Base-by-base conservation (phyloP, 1,139 yeast species). In the Citeromyces hawaiiensis region DNA sequence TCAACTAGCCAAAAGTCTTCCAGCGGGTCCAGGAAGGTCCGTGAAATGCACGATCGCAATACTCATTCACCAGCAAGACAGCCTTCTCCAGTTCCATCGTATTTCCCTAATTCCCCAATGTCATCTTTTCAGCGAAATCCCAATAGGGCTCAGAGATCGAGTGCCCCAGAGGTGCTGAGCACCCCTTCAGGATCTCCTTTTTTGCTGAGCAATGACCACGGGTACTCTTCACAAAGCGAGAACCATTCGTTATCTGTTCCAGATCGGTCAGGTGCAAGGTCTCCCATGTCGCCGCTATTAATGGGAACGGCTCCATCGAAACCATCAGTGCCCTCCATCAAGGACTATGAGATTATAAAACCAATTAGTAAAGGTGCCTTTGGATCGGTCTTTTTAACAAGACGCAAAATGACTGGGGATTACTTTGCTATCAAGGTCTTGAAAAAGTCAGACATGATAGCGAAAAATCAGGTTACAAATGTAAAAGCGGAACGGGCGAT, bases 291-390 rank as follows among this genome's bases (percentile, higher is more conserved):
- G 0, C 68, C 77, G 1, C 77, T 77, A 4, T 45, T 48, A 13
- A 46, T 54, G 38, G 34, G 34, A 16, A 30, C 17, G 13, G 34
- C 34, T 21, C 18, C 30, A n/a, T 11, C 17, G n/a, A 75, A 70
- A 49, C 68, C 79, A 0, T 51, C 71, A 1, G 63, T 68, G 3
- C 91, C 94, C 0, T 79, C 86, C 2, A 87, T 88, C 23, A 74
- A 72, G 45, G 98, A 93, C 57, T 93, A 87, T 55, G 96, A 86
- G 49, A 76, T 91, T 30, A 65, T 93, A 42, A 87, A 87, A 53
- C 96, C 98, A 0, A 87, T 93, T 40, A 83, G 96, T 54, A 85
- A 86, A 54, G 99, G 99, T 27, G 98, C 99, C 0, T 93, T 88
- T 65, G 98, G 98, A 0, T 82, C 94, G 34, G 99, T 93, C 1